A percentile compares a stretch with the other conserved stretches of the same genome.
phyloP scores from a whole-genome alignment of 129 eudicot species.

The sunflower (Helianthus annuus) region DNA sequence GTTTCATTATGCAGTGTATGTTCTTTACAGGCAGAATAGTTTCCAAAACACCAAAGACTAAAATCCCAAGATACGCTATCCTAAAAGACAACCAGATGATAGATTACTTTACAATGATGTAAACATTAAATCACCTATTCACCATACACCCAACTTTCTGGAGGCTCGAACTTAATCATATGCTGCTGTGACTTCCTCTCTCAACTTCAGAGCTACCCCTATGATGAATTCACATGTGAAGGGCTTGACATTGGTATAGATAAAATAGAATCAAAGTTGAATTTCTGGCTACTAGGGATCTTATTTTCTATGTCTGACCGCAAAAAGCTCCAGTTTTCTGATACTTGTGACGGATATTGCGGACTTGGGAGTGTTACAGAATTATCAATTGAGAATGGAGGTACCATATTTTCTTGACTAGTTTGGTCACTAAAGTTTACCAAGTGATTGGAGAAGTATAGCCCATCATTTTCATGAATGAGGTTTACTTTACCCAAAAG shows the following conservation, averaged over 20 bases:
- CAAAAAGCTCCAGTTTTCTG: conserved; percentile 45
- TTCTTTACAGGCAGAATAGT: too few relatives aligned
- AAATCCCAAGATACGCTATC: too few relatives aligned
- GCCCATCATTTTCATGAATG: conserved; percentile 20
- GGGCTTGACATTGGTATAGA: conserved; percentile 57
- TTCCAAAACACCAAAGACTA: too few relatives aligned
- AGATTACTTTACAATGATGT: conserved; percentile 18
- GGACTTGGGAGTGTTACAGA: conserved; percentile 22
- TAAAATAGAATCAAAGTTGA: conserved; percentile 48
- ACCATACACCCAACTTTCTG: conserved; percentile 62
- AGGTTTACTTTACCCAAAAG: conserved; percentile 26
- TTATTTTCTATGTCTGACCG: conserved; percentile 32
- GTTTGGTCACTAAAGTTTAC: conserved; percentile 30
- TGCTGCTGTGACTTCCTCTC: conserved; percentile 59
- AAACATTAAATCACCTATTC: conserved; percentile 75
- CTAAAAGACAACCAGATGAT: conserved; percentile 20
- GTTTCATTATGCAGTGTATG: too few relatives aligned
- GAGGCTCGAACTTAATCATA: conserved; percentile 63
- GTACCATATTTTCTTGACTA: conserved; percentile 22
- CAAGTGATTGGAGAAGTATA: conserved; percentile 20
- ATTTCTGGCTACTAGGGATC: conserved; percentile 14
- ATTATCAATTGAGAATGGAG: conserved; percentile 22
- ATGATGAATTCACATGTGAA: conserved; percentile 47
- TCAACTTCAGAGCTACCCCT: conserved; percentile 60
- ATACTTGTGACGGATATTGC: conserved; percentile 26